Conservation (phyloP, 208 protist species). For the Acanthamoeba triangularis region DNA sequence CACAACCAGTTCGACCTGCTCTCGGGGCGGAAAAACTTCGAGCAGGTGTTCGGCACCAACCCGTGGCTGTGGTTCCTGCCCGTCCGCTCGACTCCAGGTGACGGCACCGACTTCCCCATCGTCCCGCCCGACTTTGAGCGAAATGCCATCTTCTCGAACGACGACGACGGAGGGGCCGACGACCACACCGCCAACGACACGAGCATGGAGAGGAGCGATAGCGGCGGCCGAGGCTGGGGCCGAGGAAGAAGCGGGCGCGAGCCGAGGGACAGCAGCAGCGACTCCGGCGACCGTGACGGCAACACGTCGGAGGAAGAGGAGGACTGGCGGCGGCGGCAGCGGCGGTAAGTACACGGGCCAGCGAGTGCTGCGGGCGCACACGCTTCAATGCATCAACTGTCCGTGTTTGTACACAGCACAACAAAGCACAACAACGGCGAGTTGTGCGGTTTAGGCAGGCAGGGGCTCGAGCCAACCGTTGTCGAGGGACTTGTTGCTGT, state of each 20-base stretch:
- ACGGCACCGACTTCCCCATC: constrained; percentile 59
- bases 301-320: background rate
- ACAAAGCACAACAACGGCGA: no score
- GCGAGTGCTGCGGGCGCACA: no score
- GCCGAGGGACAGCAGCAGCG: background rate
- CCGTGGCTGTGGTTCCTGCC: constrained; percentile 78
- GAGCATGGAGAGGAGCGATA: background rate
- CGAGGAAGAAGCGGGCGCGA: background rate
- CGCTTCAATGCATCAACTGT: no score
- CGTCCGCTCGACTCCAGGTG: constrained; percentile 16
- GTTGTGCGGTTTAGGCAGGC: background rate
- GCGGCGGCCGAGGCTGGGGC: no score
- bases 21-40: constrained; percentile 48
- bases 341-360: no score
- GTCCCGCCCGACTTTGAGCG: constrained; percentile 58
- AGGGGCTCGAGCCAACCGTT: constrained; percentile 53
- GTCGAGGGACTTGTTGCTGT: constrained; percentile 50
- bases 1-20: constrained; percentile 57
- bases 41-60: constrained; percentile 77
- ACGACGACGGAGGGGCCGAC: background rate
- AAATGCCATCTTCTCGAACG: no score
- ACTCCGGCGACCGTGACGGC: background rate
- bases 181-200: no score
- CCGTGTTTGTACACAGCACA: no score
- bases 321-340: background rate